Percentiles rank a stretch among this genome's conserved stretches.
Conservation (phyloP, 257 asterid species). For the Petrea volubilis region DNA sequence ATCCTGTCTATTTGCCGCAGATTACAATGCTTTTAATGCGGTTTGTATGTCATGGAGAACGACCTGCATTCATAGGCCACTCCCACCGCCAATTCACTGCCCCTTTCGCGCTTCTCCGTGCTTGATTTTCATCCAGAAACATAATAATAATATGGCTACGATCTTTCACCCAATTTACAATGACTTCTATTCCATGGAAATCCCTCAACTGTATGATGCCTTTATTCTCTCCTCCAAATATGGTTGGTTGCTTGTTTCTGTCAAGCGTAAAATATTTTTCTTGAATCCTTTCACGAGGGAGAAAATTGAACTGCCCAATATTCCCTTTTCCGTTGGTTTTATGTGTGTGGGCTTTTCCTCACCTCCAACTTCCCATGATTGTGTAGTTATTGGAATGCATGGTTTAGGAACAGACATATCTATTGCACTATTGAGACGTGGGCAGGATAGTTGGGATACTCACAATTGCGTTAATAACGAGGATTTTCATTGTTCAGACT, state of each 20-base stretch:
- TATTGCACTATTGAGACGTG: not conserved
- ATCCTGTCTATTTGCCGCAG: not conserved
- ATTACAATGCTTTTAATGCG: not conserved
- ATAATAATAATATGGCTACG: not conserved
- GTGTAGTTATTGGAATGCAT: not conserved
- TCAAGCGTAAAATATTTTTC: not conserved
- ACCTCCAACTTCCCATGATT: not conserved
- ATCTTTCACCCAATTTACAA: not conserved
- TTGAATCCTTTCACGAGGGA: not conserved
- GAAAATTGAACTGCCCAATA: not conserved
- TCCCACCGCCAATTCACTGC: not conserved
- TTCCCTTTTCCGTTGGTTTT: not conserved
- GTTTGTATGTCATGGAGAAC: not conserved
- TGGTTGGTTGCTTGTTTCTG: not conserved
- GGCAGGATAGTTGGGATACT: not conserved
- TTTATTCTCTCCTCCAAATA: not conserved
- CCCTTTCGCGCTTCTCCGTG: not conserved
- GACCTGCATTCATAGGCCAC: not conserved
- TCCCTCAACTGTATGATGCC: not conserved
- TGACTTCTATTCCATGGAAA: not conserved
- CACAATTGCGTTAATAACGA: not conserved
- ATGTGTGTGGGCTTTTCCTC: too few relatives aligned
- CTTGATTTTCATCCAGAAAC: not conserved
- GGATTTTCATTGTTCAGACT: not conserved
- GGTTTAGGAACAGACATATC: not conserved